Base-by-base conservation (phyloP, 2,329 filamentous ascomycete species). In the Exophiala phaeomuriformis region DNA sequence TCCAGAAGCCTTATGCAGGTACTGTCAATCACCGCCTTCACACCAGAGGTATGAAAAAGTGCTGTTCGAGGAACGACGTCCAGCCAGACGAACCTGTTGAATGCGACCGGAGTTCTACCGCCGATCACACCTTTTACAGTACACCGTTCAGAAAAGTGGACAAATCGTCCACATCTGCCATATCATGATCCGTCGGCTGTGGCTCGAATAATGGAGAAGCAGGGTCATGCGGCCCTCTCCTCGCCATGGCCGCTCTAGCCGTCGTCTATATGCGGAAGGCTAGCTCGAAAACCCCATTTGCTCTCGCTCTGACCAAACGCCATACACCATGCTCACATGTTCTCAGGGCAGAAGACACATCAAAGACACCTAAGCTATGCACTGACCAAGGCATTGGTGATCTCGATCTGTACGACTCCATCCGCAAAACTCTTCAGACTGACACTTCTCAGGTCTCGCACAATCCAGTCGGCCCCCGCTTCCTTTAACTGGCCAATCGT, bases 381-480 rank as follows among this genome's bases (percentile, higher is more conserved):
- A 41, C 46, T 47, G 50, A 58, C 49, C 49, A 62, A 42, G 31
- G 55, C 50, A 49, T 62, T 54, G 33, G 28, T 55, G 47, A 62
- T 59, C 51, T 60, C 55, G 44, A 62, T 53, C 37, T 57, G 48
- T 49, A 53, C 47, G 10, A 47, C 51, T 3, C 51, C 55, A n/a
- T 59, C 40, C 29, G 49, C 44, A 39, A 58, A 57, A 29, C 30
- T 29, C 63, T 73, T 72, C 51, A 94, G 72, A 62, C 71, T 80
- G 58, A 95, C 81, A 60, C 86, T 90, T 53, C 77, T 75, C 72
- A 95, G 75, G 71, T 96, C 88, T 69, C 77, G 76, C 53, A 95
- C 84, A 48, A 95, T 82, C 84, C 87, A 95, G 73, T 95, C 89
- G 42, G 90, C 88, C n/a, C 81, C 84, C 3, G 89, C 88, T 44